These are phyloP conservation scores for Cucumis cinereus DNA, from an alignment of 306 rosid genomes.

Conservation along the genomic window DNA sequence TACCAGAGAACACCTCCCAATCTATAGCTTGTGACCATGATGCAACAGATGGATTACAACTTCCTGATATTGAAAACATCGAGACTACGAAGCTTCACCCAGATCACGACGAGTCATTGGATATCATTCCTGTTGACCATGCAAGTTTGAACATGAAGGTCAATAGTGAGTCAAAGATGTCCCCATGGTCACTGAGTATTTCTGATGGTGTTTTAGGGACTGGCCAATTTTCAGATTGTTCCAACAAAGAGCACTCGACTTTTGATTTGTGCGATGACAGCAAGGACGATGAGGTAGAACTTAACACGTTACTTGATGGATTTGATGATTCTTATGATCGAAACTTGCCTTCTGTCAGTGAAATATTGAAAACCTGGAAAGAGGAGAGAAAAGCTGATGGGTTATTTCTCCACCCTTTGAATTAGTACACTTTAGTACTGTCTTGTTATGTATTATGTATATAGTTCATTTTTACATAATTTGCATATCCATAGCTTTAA, in stretches of 20 bases:
- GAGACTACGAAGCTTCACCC: not conserved
- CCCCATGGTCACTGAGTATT: not conserved
- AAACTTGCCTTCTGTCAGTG: constrained; percentile 37
- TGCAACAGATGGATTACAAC: not conserved
- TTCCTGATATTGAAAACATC: not conserved
- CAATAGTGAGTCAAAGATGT: not conserved
- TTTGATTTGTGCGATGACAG: not conserved
- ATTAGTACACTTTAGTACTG: not conserved
- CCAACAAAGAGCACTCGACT: constrained; percentile 15
- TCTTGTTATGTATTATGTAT: not conserved
- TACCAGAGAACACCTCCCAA: not conserved
- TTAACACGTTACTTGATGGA: constrained; percentile 3
- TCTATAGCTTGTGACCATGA: not conserved
- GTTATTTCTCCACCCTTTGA: constrained; percentile 16
- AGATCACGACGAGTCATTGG: not conserved
- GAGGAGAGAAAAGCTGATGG: constrained; percentile 43
- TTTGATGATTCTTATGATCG: constrained; percentile 4
- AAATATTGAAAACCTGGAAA: constrained; percentile 65
- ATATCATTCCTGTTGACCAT: constrained; percentile 2
- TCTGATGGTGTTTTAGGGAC: constrained; percentile 6
- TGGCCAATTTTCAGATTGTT: constrained; percentile 5
- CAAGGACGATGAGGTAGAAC: constrained; percentile 27
- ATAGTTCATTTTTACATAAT: not conserved
- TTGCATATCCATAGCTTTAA: not conserved
- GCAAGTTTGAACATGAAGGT: constrained; percentile 14